Conservation (phyloP, 176 grass and related monocot genomes). For the Zoysia japonica region DNA sequence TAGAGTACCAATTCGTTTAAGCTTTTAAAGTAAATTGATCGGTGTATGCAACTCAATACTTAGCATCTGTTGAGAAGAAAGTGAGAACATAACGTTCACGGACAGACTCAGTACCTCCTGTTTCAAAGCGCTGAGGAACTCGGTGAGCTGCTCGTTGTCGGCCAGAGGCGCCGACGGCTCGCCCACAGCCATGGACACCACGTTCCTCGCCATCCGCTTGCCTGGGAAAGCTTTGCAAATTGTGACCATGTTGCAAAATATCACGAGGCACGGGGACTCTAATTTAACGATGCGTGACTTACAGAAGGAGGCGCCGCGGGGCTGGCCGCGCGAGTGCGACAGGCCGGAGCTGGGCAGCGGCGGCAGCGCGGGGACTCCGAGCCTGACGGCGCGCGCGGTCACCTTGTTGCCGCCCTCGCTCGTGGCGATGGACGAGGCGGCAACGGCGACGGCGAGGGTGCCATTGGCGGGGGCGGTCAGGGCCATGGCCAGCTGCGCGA, state of each 20-base stretch:
- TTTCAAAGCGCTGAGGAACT: constrained; percentile 63
- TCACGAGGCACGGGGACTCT: too few relatives aligned
- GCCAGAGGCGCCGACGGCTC: constrained; percentile 51
- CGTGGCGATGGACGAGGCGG: constrained; percentile 26
- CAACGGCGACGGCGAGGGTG: neutral
- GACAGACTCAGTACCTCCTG: constrained; percentile 50
- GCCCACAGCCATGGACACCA: constrained; percentile 67
- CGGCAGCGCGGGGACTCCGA: constrained; percentile 60
- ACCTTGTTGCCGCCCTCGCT: constrained; percentile 50
- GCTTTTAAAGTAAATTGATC: too few relatives aligned
- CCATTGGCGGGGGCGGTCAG: constrained; percentile 50
- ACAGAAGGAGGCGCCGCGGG: constrained; percentile 62
- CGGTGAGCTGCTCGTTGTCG: constrained; percentile 56
- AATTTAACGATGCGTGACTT: constrained; percentile 14
- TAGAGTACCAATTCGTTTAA: too few relatives aligned
- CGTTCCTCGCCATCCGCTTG: constrained; percentile 69
- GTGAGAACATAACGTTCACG: neutral
- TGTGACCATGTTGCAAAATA: neutral
- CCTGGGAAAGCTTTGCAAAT: constrained; percentile 32
- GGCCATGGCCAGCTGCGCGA: constrained; percentile 32
- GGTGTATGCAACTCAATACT: too few relatives aligned
- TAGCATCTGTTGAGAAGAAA: neutral
- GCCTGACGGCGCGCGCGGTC: constrained; percentile 39
- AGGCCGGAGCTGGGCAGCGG: constrained; percentile 45
- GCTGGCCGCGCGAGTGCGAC: constrained; percentile 51